Evolutionary conservation across 192 early-diverging fungal species (phyloP).

Genomic region (Backusella westeae): DNA sequence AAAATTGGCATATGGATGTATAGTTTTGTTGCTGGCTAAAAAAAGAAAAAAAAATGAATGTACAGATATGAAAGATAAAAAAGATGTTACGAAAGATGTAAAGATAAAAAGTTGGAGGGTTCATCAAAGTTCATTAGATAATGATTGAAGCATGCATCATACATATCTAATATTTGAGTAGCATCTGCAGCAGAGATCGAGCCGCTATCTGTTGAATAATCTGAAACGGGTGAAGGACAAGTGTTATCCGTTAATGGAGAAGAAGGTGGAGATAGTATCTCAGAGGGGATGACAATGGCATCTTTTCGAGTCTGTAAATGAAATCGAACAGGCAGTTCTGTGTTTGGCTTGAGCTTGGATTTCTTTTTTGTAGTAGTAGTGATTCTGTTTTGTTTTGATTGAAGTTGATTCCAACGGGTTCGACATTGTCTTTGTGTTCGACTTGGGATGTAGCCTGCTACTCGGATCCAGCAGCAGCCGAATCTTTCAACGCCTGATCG

Average conservation of each 20-base stretch:
- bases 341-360: background rate
- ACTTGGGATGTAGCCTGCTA: slow-evolving; percentile 44
- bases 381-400: slow-evolving; percentile 31
- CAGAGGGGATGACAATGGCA: slow-evolving; percentile 6
- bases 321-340: background rate
- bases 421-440: slow-evolving; percentile 55
- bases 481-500: slow-evolving; percentile 41
- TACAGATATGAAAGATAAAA: background rate
- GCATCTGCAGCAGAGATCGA: background rate
- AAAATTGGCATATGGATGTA: background rate
- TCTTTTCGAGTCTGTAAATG: background rate
- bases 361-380: background rate
- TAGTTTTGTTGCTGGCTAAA: background rate
- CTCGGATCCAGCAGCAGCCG: slow-evolving; percentile 52
- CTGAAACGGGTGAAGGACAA: slow-evolving; percentile 13
- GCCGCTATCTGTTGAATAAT: background rate
- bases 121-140: background rate
- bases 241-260: background rate
- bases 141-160: background rate
- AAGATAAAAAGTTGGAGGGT: background rate
- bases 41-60: background rate
- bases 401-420: slow-evolving; percentile 56
- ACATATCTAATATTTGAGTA: background rate
- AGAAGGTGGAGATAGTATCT: background rate
- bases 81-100: background rate